Evolutionary conservation across 2,329 filamentous ascomycete species (phyloP).

Genomic region (Tolypocladium guangdongense): DNA sequence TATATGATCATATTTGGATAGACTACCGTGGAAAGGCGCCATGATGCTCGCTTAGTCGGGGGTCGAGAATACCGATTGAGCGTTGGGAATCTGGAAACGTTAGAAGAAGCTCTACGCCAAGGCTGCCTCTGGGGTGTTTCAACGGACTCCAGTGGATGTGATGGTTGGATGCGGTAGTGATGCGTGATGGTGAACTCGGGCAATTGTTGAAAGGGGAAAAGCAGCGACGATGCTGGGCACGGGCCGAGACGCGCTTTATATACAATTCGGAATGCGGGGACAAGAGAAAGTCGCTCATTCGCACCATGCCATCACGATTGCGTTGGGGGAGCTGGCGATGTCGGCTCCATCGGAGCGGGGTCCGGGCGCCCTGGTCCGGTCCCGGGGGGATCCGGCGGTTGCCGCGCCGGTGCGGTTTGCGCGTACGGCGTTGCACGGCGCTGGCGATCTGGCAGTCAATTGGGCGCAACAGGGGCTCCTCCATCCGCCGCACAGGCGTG

Average conservation of each 20-base stretch:
- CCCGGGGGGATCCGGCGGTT: not conserved
- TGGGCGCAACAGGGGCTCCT: not conserved
- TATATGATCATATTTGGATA: slow-evolving; percentile 25
- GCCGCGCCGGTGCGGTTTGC: not conserved
- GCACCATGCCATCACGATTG: not conserved
- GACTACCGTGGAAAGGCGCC: slow-evolving; percentile 22
- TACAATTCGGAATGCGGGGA: not conserved
- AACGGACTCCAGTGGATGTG: not conserved
- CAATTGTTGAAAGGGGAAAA: not conserved
- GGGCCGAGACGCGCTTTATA: not conserved
- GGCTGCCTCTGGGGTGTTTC: not conserved
- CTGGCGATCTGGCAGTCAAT: not conserved
- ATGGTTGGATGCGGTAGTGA: not conserved
- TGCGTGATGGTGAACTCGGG: not conserved
- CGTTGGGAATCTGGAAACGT: slow-evolving; percentile 2
- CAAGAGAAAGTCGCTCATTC: not conserved
- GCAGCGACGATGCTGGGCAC: not conserved
- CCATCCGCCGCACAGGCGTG: rapidly evolving
- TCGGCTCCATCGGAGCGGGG: slow-evolving; percentile 1
- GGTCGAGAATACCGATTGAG: slow-evolving; percentile 14
- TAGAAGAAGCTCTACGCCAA: slow-evolving; percentile 2
- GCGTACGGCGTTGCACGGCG: not conserved
- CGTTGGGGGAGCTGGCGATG: not conserved
- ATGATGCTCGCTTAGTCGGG: slow-evolving; percentile 15
- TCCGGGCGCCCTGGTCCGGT: not conserved